Evolutionary conservation across 208 protist species (phyloP).

Genomic region (Leishmania tropica): DNA sequence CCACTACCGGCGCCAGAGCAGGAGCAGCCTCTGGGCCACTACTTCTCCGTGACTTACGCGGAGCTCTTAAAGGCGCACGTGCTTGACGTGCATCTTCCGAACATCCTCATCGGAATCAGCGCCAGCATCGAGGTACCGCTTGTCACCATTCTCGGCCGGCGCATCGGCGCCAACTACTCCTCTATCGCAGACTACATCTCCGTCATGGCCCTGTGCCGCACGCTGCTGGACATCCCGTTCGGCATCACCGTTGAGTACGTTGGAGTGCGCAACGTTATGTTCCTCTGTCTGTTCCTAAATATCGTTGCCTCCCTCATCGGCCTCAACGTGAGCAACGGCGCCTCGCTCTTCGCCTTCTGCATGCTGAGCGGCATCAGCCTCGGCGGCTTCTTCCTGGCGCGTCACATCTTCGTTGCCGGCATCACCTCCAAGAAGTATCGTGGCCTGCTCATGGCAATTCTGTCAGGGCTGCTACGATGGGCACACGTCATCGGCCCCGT

Average conservation of each 20-base stretch:
- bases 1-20: neutral
- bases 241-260: constrained; percentile 70
- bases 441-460: constrained; percentile 76
- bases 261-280: constrained; percentile 68
- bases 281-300: constrained; percentile 54
- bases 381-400: constrained; percentile 79
- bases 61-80: constrained; percentile 56
- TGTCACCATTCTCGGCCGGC: constrained; percentile 69
- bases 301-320: constrained; percentile 38
- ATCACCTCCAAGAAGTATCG: constrained; percentile 71
- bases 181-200: constrained; percentile 67
- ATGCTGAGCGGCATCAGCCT: constrained; percentile 68
- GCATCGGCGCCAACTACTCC: constrained; percentile 44
- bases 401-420: constrained; percentile 79
- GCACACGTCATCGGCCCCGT: constrained; percentile 75
- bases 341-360: constrained; percentile 50
- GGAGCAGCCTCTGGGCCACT: constrained; percentile 13
- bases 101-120: constrained; percentile 76
- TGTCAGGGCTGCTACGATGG: constrained; percentile 79
- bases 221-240: constrained; percentile 66
- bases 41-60: constrained; percentile 27
- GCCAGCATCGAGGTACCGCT: constrained; percentile 77
- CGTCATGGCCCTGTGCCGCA: constrained; percentile 53
- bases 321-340: constrained; percentile 20
- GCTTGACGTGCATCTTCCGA: constrained; percentile 79